Base-by-base conservation (phyloP, 148 eudicot genomes). In the Camellia lanceoleosa region DNA sequence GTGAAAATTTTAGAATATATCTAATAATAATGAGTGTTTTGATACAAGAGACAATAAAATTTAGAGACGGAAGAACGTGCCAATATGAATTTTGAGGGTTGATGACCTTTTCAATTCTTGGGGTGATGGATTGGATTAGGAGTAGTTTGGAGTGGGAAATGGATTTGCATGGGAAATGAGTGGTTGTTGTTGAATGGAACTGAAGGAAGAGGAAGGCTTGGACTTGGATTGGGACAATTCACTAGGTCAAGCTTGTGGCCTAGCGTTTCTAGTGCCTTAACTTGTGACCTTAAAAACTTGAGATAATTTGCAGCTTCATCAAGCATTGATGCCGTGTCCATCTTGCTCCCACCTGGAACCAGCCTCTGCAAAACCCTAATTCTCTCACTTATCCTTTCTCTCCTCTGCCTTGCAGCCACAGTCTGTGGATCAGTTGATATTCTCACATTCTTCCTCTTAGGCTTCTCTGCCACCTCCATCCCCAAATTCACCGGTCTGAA, bases 301-400 rank as follows among this genome's bases (percentile, higher is more conserved):
- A 94, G 98, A 70, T 94, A 94, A 79, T 90, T 94, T 41, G 98
- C 98, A 63, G 98, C 98, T 77, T 94, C 98, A 84, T 94, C 98
- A 65, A 94, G 95, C 98, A 94, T 94, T 19, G 98, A 89, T 7
- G 98, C 98, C 3, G 98, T 94, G 83, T 94, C 98, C 97, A 94
- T 92, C 78, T 94, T 94, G 78, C 68, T 88, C 2, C 98, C 98
- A 11, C 98, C 97, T 18, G 98, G 98, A 3, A 94, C 98, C 30
- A 94, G 77, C 82, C 87, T 86, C 82, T 94, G 98, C 84, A 94
- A 84, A 43, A 90, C 93, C 73, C 98, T 87, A 44, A 94, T 87
- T 46, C 91, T 90, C 80, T 94, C 97, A 73, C 97, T 91, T 38
- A 94, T 91, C 79, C 89, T 91, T 76, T 94, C 97, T 51, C 98